Evolutionary conservation across 2,329 filamentous ascomycete genomes (phyloP), one percentile per base, ranked within the genome.

Genomic region (Neobulgaria alba): DNA sequence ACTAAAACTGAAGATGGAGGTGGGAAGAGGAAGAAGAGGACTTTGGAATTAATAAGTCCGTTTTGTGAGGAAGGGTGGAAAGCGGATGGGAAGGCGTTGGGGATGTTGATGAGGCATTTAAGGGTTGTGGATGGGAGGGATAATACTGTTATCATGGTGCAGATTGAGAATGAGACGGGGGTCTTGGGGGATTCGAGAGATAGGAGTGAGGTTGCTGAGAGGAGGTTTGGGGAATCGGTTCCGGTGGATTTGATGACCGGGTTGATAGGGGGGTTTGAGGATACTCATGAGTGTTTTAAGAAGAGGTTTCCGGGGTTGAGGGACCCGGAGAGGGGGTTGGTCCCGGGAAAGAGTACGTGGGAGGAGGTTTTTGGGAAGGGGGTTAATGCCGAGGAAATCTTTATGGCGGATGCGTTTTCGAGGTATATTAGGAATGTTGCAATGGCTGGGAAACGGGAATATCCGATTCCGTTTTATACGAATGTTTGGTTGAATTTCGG

Each of bases 1-100:
- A 59, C 56, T 38, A 48, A 53, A 3, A 61, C 60, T 5, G n/a
- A n/a, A n/a, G n/a, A n/a, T n/a, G n/a, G n/a, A n/a, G 55, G 64
- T 42, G 58, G 55, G 1, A 59, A 59, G 1, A 59, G 57, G 3
- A 49, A 57, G 0, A 59, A 57, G 39, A 48, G 53, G 2, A 61
- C 60, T 4, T 33, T 58, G 3, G 61, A 64, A 40, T 58, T 64
- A 52, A 45, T 63, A 2, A 56, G 59, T 1, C 60, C 59, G 2
- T 46, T 63, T 5, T 50, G 49, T 30, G 39, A 55, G 0, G 57
- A 57, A 3, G 54, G 49, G 0, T 60, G 58, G 33, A 38, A 49
- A 7, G 62, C 62, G 1, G 62, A 64, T 35, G 48, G 53, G 0
- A 46, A 44, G 3, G 62, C 62, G 0, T 64, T 64, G 21, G 47